Evolutionary conservation across 805 yeast species (phyloP).

Genomic region (Metschnikowia similis): DNA sequence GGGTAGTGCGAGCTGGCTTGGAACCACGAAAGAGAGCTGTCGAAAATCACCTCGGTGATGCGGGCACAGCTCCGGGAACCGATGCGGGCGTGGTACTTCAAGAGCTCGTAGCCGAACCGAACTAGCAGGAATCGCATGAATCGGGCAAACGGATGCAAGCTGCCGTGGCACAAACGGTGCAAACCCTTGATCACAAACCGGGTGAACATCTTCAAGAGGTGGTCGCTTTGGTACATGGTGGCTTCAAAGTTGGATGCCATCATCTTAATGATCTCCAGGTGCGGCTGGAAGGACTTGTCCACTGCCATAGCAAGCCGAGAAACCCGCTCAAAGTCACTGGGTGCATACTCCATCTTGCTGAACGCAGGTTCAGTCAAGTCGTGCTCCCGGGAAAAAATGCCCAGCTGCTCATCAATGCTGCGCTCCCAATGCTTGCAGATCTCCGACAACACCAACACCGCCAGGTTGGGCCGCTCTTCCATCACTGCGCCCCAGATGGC

Average conservation of each 20-base stretch:
- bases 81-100: conserved; percentile 51
- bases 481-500: conserved; percentile 79
- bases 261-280: conserved; percentile 60
- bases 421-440: conserved; percentile 66
- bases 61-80: conserved; percentile 41
- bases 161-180: conserved; percentile 49
- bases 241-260: conserved; percentile 79
- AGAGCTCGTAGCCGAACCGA: conserved; percentile 60
- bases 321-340: conserved; percentile 63
- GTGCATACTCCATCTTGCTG: conserved; percentile 81
- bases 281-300: conserved; percentile 56
- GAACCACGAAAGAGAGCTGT: conserved; percentile 80
- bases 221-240: conserved; percentile 65
- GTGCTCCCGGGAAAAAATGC: conserved; percentile 55
- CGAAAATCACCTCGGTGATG: conserved; percentile 52
- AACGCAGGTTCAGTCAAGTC: conserved; percentile 61
- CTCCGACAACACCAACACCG: conserved; percentile 62
- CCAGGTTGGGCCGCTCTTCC: conserved; percentile 57
- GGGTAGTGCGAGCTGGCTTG: conserved; percentile 61
- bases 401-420: conserved; percentile 54
- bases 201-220: conserved; percentile 65
- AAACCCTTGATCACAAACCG: conserved; percentile 56
- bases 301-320: conserved; percentile 49
- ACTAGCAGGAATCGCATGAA: conserved; percentile 70
- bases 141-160: conserved; percentile 81